phyloP scores from a whole-genome alignment of 2,329 filamentous ascomycete species.

The Colletotrichum spinosum region DNA sequence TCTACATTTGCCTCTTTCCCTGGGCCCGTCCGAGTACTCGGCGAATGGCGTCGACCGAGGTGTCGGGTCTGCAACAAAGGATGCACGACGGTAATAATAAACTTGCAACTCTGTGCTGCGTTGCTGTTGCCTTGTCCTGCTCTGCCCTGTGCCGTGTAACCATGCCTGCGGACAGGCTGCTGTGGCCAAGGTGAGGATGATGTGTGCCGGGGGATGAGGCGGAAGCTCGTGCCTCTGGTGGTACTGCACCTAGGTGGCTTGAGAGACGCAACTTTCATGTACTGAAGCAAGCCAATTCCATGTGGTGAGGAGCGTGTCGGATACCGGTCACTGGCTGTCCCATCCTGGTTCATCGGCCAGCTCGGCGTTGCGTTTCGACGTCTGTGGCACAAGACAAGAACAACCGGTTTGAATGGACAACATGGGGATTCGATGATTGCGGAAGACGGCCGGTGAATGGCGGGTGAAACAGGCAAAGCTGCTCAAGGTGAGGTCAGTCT shows the following conservation, averaged over 20 bases:
- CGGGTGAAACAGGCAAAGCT: background rate
- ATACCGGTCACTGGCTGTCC: background rate
- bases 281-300: too few species aligned
- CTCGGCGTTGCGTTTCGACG: background rate
- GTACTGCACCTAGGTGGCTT: too few species aligned
- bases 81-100: conserved; percentile 24
- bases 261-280: too few species aligned
- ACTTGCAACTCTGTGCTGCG: conserved; percentile 6
- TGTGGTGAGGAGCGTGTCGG: background rate
- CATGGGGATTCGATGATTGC: background rate
- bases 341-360: too few species aligned
- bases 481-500: conserved; percentile 30
- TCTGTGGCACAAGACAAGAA: too few species aligned
- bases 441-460: background rate
- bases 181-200: background rate
- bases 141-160: conserved; percentile 20
- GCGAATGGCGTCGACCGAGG: conserved; percentile 4
- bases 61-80: conserved; percentile 5
- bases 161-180: conserved; percentile 10
- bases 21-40: conserved; percentile 8
- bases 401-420: too few species aligned
- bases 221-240: background rate
- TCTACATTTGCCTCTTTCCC: conserved; percentile 26
- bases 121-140: conserved; percentile 17
- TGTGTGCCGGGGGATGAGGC: conserved; percentile 1